These are phyloP conservation scores for Somion occarium DNA, from an alignment of 1,284 basidiomycete species.

Conservation along the genomic window DNA sequence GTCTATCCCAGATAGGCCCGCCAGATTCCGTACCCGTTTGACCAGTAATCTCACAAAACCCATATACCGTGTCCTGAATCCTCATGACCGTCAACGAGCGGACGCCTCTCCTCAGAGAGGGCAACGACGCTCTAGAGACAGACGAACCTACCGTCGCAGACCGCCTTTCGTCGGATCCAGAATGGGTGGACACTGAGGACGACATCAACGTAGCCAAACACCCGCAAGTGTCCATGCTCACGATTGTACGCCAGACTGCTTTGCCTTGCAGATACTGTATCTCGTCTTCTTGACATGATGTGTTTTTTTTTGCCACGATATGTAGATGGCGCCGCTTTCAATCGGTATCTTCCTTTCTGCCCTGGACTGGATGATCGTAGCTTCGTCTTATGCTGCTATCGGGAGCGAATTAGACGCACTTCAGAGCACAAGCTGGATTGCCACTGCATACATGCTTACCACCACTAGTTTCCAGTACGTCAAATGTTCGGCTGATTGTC, in stretches of 20 bases:
- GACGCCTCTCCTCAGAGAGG: constrained; percentile 5
- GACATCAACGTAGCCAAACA: no score
- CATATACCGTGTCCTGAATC: no score
- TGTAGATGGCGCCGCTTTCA: constrained; percentile 53
- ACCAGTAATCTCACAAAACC: no score
- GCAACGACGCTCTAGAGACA: neutral
- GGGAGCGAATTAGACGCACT: constrained; percentile 59
- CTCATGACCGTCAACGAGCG: constrained; percentile 11
- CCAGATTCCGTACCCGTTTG: no score
- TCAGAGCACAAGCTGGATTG: constrained; percentile 63
- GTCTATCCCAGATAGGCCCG: no score
- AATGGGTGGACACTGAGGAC: neutral
- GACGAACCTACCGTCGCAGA: neutral
- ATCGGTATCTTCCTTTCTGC: constrained; percentile 55
- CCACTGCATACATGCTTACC: constrained; percentile 59
- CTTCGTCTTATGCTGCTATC: constrained; percentile 56
- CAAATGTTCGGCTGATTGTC: no score
- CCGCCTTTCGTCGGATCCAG: neutral
- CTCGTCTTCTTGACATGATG: no score
- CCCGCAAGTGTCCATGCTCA: neutral
- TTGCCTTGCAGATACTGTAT: no score
- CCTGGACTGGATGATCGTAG: constrained; percentile 57
- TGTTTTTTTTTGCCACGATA: no score
- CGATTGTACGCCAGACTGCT: neutral
- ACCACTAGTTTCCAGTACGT: constrained; percentile 58